phyloP scores from a whole-genome alignment of 305 asterid species.

The Plantago lanceolata region DNA sequence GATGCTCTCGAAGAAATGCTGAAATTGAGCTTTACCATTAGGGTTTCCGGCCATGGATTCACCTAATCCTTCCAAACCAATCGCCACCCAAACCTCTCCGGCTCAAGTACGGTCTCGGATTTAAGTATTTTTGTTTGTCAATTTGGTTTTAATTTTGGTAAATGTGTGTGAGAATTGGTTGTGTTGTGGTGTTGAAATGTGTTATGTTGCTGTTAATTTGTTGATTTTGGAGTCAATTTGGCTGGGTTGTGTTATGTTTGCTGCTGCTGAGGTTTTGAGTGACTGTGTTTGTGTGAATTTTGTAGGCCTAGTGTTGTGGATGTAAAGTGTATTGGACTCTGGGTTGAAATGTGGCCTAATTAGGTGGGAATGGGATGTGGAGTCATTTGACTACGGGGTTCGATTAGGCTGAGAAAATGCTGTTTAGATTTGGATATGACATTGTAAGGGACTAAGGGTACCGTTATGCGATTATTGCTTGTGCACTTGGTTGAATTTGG shows the following conservation, averaged over 20 bases:
- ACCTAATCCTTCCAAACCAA: conserved; percentile 32
- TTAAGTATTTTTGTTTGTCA: not conserved
- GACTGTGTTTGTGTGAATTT: too few relatives aligned
- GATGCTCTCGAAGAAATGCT: conserved; percentile 24
- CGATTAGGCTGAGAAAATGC: not conserved
- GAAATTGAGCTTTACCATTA: conserved; percentile 25
- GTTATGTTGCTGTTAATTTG: too few relatives aligned
- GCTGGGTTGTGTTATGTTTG: too few relatives aligned
- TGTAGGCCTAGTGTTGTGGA: too few relatives aligned
- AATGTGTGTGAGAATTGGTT: not conserved
- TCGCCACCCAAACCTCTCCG: conserved; percentile 25
- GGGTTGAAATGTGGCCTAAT: too few relatives aligned
- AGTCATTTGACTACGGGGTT: not conserved
- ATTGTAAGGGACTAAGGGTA: not conserved
- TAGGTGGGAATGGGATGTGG: too few relatives aligned
- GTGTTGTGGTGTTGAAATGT: not conserved
- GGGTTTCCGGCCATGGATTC: conserved; percentile 43
- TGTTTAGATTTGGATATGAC: not conserved
- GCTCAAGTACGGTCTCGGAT: conserved; percentile 26
- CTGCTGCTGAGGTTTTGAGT: too few relatives aligned
- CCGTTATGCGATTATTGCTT: not conserved
- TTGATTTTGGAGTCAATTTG: too few relatives aligned
- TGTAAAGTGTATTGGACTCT: too few relatives aligned
- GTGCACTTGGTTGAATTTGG: too few relatives aligned
- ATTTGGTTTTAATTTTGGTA: not conserved